Evolutionary conservation across 1,139 yeast genomes (phyloP).

Genomic region (Waltiozyma sp.): DNA sequence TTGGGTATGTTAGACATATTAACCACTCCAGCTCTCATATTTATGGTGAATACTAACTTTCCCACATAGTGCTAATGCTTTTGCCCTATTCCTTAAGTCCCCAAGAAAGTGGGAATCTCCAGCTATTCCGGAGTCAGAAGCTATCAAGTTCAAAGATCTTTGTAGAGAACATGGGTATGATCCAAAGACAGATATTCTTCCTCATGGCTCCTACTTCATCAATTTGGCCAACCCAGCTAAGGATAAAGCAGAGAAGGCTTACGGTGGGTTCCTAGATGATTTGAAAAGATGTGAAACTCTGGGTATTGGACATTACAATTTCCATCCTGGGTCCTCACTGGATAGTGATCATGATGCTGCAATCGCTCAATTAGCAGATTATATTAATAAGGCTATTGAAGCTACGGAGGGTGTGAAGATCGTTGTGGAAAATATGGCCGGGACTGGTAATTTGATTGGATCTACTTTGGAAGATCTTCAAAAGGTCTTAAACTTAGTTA

Average conservation of each 20-base stretch:
- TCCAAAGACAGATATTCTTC: constrained; percentile 68
- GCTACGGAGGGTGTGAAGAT: constrained; percentile 73
- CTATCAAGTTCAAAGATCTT: constrained; percentile 46
- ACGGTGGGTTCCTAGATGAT: constrained; percentile 77
- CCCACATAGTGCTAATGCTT: constrained; percentile 40
- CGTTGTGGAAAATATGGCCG: constrained; percentile 96
- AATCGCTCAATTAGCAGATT: constrained; percentile 55
- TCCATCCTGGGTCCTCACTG: constrained; percentile 91
- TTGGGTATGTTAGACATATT: constrained; percentile 49
- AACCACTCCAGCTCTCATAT: not conserved
- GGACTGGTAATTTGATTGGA: constrained; percentile 87
- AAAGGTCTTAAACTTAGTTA: constrained; percentile 63
- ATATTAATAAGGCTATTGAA: constrained; percentile 66
- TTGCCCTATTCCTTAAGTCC: constrained; percentile 83
- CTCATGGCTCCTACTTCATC: constrained; percentile 91
- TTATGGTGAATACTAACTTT: too few relatives aligned
- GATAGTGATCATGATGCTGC: constrained; percentile 62
- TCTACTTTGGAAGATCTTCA: constrained; percentile 66
- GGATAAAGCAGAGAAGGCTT: constrained; percentile 69
- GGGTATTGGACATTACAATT: constrained; percentile 77
- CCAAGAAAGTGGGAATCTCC: constrained; percentile 92
- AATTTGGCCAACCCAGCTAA: constrained; percentile 85
- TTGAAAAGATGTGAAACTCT: constrained; percentile 74
- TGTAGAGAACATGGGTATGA: constrained; percentile 58
- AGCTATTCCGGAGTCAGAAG: constrained; percentile 56